Evolutionary conservation across 768 basidiomycete species (phyloP).

Genomic region (Lentinula aciculospora): DNA sequence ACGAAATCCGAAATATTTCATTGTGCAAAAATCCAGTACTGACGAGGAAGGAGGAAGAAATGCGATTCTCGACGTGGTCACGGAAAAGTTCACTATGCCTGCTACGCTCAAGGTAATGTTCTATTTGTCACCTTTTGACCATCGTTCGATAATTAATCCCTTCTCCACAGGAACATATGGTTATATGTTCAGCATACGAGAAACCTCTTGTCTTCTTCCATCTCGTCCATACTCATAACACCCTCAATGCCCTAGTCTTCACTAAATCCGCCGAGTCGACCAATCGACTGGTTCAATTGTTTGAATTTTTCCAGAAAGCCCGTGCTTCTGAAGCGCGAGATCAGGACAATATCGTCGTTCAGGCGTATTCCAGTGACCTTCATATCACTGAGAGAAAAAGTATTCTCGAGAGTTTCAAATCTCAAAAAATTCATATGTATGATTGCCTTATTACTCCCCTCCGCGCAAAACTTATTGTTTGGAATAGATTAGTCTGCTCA

Average conservation of each 20-base stretch:
- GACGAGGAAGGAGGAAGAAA: not conserved
- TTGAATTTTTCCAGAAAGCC: slow-evolving; percentile 74
- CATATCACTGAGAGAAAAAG: slow-evolving; percentile 62
- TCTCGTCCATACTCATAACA: slow-evolving; percentile 58
- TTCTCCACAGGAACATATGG: slow-evolving; percentile 75
- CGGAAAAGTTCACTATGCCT: slow-evolving; percentile 82
- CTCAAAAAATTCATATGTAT: slow-evolving; percentile 79
- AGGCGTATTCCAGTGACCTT: slow-evolving; percentile 87
- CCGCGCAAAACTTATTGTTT: no score
- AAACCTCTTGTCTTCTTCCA: slow-evolving; percentile 91
- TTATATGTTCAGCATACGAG: slow-evolving; percentile 68
- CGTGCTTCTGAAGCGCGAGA: slow-evolving; percentile 13
- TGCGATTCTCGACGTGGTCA: slow-evolving; percentile 48
- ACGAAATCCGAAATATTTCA: slow-evolving; percentile 78
- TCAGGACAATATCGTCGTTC: slow-evolving; percentile 34
- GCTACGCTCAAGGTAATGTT: slow-evolving; percentile 59
- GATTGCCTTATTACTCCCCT: no score
- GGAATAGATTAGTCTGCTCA: slow-evolving; percentile 90
- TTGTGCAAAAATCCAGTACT: slow-evolving; percentile 54
- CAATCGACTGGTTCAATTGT: slow-evolving; percentile 69
- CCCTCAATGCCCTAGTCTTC: slow-evolving; percentile 81
- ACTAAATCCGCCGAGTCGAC: slow-evolving; percentile 97
- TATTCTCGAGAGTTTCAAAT: slow-evolving; percentile 77
- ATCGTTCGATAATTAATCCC: not conserved
- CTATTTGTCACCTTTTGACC: not conserved